A percentile compares a stretch with the other conserved stretches of the same genome.
Conservation (phyloP, 176 grass and related monocot species). For the Musa troglodytarum region DNA sequence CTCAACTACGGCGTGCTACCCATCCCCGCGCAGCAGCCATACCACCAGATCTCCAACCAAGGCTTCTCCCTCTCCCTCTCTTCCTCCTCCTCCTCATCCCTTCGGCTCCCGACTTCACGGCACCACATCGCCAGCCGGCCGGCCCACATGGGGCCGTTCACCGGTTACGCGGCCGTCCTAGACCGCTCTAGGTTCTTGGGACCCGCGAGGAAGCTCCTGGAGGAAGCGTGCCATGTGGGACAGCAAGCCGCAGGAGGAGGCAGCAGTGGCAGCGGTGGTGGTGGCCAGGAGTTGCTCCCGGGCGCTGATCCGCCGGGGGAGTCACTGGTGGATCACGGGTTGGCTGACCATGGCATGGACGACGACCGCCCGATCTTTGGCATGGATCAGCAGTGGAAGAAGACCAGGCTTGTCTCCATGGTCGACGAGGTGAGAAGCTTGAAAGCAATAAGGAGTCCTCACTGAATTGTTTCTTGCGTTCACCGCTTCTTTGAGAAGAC, state of each 20-base stretch:
- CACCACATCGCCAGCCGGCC: slow-evolving; percentile 27
- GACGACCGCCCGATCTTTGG: not conserved
- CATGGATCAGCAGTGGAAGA: slow-evolving; percentile 86
- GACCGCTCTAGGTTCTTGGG: slow-evolving; percentile 71
- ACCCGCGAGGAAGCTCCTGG: slow-evolving; percentile 73
- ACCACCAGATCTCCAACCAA: slow-evolving; percentile 49
- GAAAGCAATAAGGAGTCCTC: not conserved
- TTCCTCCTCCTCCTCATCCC: slow-evolving; percentile 39
- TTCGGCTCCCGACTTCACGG: slow-evolving; percentile 12
- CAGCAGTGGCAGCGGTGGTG: slow-evolving; percentile 13
- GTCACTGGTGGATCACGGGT: slow-evolving; percentile 25
- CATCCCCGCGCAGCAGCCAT: not conserved
- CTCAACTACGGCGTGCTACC: not conserved
- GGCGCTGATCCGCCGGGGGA: slow-evolving; percentile 36
- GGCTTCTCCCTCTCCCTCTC: slow-evolving; percentile 52
- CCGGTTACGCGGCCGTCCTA: slow-evolving; percentile 75
- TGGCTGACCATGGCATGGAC: slow-evolving; percentile 9
- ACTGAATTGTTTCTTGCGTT: slow-evolving; percentile 21
- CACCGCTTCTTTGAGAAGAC: not conserved
- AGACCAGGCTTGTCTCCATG: slow-evolving; percentile 80
- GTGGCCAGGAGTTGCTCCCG: slow-evolving; percentile 15
- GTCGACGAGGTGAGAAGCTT: slow-evolving; percentile 63
- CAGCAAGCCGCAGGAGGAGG: slow-evolving; percentile 13
- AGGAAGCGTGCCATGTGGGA: slow-evolving; percentile 84
- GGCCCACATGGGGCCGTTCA: slow-evolving; percentile 52